phyloP scores from a whole-genome alignment of 805 yeast species.

The Teunomyces aglyptinius region DNA sequence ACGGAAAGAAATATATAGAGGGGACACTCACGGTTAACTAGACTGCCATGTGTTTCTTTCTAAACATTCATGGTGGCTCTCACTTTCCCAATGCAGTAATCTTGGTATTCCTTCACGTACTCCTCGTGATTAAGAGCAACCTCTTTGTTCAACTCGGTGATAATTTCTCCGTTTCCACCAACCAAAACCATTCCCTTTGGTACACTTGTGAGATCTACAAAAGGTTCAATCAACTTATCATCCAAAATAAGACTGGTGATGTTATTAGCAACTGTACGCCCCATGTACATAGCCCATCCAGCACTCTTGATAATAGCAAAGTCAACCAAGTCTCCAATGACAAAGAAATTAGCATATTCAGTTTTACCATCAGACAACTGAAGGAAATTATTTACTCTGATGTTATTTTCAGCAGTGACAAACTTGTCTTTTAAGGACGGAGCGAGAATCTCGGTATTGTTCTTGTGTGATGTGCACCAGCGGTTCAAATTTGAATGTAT shows the following conservation, averaged over 20 bases:
- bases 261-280: conserved; percentile 39
- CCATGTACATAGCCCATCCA: conserved; percentile 46
- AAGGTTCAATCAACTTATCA: conserved; percentile 29
- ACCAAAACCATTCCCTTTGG: conserved; percentile 43
- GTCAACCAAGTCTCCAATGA: conserved; percentile 40
- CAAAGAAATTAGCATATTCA: conserved; percentile 26
- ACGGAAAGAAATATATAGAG: conserved; percentile 7
- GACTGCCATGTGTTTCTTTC: background rate
- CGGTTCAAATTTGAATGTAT: conserved; percentile 30
- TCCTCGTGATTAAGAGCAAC: conserved; percentile 32
- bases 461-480: conserved; percentile 36
- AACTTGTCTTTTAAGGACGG: conserved; percentile 17
- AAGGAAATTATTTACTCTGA: conserved; percentile 36
- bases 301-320: conserved; percentile 42
- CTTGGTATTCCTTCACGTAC: conserved; percentile 39
- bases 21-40: conserved; percentile 2
- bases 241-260: conserved; percentile 28
- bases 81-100: conserved; percentile 42
- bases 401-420: conserved; percentile 26
- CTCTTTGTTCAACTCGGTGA: conserved; percentile 34
- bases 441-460: conserved; percentile 30
- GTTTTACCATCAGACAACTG: conserved; percentile 25
- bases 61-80: conserved; percentile 31
- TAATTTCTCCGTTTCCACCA: conserved; percentile 38
- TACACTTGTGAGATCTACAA: conserved; percentile 31